Evolutionary conservation across 306 rosid species (phyloP).

Genomic region (Inga oerstediana): DNA sequence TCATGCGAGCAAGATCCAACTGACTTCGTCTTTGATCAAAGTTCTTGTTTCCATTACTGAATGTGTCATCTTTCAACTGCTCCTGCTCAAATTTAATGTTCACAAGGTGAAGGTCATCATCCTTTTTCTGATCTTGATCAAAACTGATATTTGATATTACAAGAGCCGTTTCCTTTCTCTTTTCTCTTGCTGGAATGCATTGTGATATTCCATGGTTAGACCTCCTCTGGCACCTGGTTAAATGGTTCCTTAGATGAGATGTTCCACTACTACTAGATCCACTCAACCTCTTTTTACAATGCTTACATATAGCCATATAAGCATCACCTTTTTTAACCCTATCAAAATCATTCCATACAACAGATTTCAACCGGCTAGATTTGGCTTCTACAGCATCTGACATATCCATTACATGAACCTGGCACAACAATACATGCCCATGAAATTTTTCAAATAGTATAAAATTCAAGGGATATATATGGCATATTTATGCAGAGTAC

Average conservation of each 20-base stretch:
- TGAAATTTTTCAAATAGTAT: constrained; percentile 15
- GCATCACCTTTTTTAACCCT: constrained; percentile 92
- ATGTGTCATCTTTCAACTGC: constrained; percentile 68
- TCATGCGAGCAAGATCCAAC: constrained; percentile 97
- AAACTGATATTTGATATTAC: constrained; percentile 63
- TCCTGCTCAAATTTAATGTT: constrained; percentile 90
- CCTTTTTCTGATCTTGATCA: constrained; percentile 80
- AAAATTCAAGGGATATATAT: not conserved
- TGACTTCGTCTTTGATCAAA: constrained; percentile 91
- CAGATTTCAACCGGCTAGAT: constrained; percentile 91
- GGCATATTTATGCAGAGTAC: not conserved
- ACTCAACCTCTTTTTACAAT: constrained; percentile 95
- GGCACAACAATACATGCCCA: constrained; percentile 46
- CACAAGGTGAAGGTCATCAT: constrained; percentile 74
- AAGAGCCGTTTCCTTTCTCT: constrained; percentile 79
- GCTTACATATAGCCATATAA: constrained; percentile 91
- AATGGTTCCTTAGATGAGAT: constrained; percentile 97
- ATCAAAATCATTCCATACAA: constrained; percentile 98
- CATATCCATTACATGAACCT: constrained; percentile 80
- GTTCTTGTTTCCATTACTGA: constrained; percentile 53
- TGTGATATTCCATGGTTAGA: constrained; percentile 70
- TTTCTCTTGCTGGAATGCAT: constrained; percentile 68
- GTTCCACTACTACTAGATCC: constrained; percentile 99
- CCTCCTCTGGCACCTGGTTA: constrained; percentile 92
- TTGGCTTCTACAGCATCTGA: constrained; percentile 87